A percentile compares a stretch with the other conserved stretches of the same genome.
phyloP scores from a whole-genome alignment of 495 filamentous ascomycete species.

The Aspergillus campestris region DNA sequence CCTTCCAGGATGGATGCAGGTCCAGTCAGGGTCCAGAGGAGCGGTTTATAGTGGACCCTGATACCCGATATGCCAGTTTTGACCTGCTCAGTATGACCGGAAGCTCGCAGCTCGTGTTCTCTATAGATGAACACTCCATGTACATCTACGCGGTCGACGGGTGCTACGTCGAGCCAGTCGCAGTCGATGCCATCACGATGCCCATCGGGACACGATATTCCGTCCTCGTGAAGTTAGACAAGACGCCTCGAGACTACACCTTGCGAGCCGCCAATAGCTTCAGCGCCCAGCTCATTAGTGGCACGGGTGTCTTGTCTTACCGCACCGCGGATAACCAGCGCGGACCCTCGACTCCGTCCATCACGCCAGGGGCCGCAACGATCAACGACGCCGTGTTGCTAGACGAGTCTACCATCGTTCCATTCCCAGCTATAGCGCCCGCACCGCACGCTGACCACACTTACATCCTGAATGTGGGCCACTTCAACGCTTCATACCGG shows the following conservation, averaged over 20 bases:
- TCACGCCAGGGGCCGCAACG: conserved; percentile 29
- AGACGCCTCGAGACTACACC: conserved; percentile 26
- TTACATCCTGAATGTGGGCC: conserved; percentile 27
- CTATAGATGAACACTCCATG: conserved; percentile 36
- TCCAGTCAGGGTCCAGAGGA: conserved; percentile 20
- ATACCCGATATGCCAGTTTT: conserved; percentile 20
- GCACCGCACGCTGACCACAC: conserved; percentile 31
- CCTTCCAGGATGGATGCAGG: conserved; percentile 17
- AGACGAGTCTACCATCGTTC: conserved; percentile 26
- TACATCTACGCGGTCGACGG: conserved; percentile 38
- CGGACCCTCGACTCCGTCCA: conserved; percentile 26
- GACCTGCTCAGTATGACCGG: conserved; percentile 24
- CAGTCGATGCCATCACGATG: conserved; percentile 26
- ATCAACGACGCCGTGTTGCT: conserved; percentile 30
- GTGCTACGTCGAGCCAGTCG: conserved; percentile 26
- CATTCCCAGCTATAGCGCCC: conserved; percentile 35
- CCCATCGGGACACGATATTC: conserved; percentile 29
- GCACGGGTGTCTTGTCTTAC: conserved; percentile 25
- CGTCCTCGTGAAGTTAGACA: conserved; percentile 27
- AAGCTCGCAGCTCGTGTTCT: conserved; percentile 17
- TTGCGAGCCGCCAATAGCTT: conserved; percentile 26
- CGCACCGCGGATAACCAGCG: background rate
- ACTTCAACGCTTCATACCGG: conserved; percentile 31
- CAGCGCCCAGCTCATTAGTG: conserved; percentile 26
- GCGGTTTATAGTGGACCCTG: conserved; percentile 18